A percentile compares a stretch with the other conserved stretches of the same genome.
Evolutionary conservation across 441 rosid genomes (phyloP).

Genomic region (Isatis lusitanica): DNA sequence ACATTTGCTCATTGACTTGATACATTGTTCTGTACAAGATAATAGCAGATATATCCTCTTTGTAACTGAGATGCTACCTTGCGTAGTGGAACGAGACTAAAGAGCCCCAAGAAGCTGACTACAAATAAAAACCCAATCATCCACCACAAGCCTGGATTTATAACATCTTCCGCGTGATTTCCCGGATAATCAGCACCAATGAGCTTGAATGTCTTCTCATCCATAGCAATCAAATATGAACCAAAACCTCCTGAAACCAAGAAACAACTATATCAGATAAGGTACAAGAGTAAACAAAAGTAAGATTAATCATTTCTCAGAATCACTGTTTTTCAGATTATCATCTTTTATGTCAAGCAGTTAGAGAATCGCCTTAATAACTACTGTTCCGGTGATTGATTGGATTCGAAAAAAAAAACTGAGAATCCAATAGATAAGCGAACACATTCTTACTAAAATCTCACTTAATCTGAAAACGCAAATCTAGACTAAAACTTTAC

Average conservation of each 20-base stretch:
- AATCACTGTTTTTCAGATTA: background rate
- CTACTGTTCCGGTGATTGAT: background rate
- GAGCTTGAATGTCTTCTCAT: constrained; percentile 74
- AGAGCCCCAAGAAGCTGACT: constrained; percentile 87
- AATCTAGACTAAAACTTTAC: constrained; percentile 34
- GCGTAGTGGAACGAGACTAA: constrained; percentile 82
- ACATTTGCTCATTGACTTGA: background rate
- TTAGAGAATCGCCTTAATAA: background rate
- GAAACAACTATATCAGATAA: background rate
- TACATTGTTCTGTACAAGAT: background rate
- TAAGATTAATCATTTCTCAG: constrained; percentile 7
- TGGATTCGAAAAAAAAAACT: background rate
- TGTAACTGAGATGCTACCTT: constrained; percentile 47
- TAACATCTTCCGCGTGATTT: constrained; percentile 66
- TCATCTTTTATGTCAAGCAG: background rate
- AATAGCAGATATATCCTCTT: background rate
- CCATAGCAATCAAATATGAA: constrained; percentile 82
- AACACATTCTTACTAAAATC: background rate
- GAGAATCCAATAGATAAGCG: background rate
- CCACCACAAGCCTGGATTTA: constrained; percentile 82
- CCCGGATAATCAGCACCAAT: constrained; percentile 87
- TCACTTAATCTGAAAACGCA: background rate
- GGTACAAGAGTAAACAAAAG: background rate
- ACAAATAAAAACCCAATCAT: constrained; percentile 85
- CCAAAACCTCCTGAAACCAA: constrained; percentile 74